Conservation (phyloP, 306 rosid genomes). For the Dryas drummondii region DNA sequence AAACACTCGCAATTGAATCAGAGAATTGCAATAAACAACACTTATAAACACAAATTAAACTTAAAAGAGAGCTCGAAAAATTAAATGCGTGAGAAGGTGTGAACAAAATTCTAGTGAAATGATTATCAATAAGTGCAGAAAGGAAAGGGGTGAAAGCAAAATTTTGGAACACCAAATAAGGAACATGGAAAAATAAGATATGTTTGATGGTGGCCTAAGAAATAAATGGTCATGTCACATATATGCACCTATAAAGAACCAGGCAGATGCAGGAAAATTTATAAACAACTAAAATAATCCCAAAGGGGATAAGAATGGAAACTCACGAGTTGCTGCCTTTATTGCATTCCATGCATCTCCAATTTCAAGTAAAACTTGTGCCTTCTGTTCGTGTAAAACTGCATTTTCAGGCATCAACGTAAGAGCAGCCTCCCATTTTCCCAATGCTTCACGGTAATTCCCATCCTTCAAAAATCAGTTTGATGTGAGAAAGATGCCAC, state of each 20-base stretch:
- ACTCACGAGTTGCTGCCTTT: slow-evolving; percentile 81
- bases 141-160: background rate
- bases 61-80: background rate
- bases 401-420: slow-evolving; percentile 66
- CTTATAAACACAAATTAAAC: background rate
- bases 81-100: background rate
- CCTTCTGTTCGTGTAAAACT: slow-evolving; percentile 79
- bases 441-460: slow-evolving; percentile 70
- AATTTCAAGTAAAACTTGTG: slow-evolving; percentile 79
- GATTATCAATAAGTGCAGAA: background rate
- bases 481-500: slow-evolving; percentile 17
- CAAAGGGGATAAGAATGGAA: slow-evolving; percentile 15
- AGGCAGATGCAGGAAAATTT: background rate
- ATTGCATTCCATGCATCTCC: slow-evolving; percentile 91
- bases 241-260: background rate
- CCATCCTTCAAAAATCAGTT: slow-evolving; percentile 51
- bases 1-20: slow-evolving; percentile 4
- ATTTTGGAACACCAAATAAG: background rate
- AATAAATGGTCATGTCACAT: background rate
- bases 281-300: slow-evolving; percentile 1
- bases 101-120: background rate
- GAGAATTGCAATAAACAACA: background rate
- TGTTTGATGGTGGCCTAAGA: background rate
- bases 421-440: slow-evolving; percentile 92
- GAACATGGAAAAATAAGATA: background rate